A percentile compares a stretch with the other conserved stretches of the same genome.
Evolutionary conservation across 108 stramenopile species (phyloP).

Genomic region (Pseudonitzschia pungens): DNA sequence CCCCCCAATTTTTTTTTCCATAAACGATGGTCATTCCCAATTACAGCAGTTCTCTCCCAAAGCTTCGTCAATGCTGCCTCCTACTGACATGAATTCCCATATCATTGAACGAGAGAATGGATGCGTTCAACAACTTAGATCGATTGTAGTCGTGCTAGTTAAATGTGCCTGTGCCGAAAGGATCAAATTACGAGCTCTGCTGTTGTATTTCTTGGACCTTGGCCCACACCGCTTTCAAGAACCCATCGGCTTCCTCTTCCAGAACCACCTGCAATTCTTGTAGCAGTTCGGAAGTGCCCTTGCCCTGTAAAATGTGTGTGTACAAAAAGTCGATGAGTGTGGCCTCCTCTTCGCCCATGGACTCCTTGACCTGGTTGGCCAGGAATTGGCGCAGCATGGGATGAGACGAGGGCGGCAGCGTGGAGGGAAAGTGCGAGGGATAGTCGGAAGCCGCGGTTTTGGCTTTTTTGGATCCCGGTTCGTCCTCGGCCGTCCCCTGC

Average conservation of each 20-base stretch:
- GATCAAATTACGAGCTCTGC: not conserved
- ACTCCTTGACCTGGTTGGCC: constrained; percentile 64
- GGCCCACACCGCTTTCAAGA: constrained; percentile 59
- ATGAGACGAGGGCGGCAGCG: constrained; percentile 42
- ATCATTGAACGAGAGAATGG: too few relatives aligned
- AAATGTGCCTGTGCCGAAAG: too few relatives aligned
- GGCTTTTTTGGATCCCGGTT: constrained; percentile 26
- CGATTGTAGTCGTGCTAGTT: too few relatives aligned
- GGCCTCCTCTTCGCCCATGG: constrained; percentile 70
- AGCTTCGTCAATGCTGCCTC: too few relatives aligned
- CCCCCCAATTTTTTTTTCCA: too few relatives aligned
- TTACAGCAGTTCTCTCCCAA: too few relatives aligned
- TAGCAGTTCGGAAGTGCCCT: constrained; percentile 48
- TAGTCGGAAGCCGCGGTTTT: constrained; percentile 27
- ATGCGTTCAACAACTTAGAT: too few relatives aligned
- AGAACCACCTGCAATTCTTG: constrained; percentile 79
- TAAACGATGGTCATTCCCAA: too few relatives aligned
- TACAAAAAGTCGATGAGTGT: constrained; percentile 76
- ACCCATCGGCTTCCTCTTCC: constrained; percentile 78
- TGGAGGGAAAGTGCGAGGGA: constrained; percentile 17
- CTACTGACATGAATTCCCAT: too few relatives aligned
- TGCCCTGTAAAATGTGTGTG: constrained; percentile 43
- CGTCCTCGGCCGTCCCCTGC: constrained; percentile 10
- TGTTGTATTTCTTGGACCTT: constrained; percentile 44
- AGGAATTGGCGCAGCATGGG: not conserved